A percentile compares a stretch with the other conserved stretches of the same genome.
Evolutionary conservation across 1,284 basidiomycete species (phyloP).

Genomic region (Tetrapyrgos nigripes): DNA sequence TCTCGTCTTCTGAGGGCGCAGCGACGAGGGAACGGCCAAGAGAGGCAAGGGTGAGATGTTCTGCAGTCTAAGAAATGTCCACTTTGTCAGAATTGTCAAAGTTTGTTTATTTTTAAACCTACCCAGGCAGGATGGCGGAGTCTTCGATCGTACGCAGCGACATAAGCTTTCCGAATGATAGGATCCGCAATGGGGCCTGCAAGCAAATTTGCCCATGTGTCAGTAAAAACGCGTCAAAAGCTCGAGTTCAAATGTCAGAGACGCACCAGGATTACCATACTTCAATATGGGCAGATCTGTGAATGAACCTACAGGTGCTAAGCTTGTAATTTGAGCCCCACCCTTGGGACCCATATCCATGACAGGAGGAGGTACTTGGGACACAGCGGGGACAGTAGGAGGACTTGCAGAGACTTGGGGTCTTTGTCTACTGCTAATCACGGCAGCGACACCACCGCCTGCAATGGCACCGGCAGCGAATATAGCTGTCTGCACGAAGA

Average conservation of each 20-base stretch:
- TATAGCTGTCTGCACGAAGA: constrained; percentile 65
- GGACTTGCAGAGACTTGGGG: constrained; percentile 19
- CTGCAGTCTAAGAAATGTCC: constrained; percentile 73
- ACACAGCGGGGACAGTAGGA: constrained; percentile 18
- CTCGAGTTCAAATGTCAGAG: not conserved
- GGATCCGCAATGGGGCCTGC: constrained; percentile 86
- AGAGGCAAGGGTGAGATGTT: constrained; percentile 85
- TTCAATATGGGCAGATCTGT: constrained; percentile 55
- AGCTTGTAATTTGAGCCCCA: constrained; percentile 34
- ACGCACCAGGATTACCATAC: constrained; percentile 78
- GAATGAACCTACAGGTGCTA: constrained; percentile 28
- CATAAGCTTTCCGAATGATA: constrained; percentile 83
- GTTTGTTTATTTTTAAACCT: no score
- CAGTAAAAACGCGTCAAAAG: not conserved
- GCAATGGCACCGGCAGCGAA: constrained; percentile 76
- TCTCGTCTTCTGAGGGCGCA: constrained; percentile 39
- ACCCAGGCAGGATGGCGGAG: constrained; percentile 95
- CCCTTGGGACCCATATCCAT: constrained; percentile 45
- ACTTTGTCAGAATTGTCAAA: not conserved
- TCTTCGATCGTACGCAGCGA: constrained; percentile 90
- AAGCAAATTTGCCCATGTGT: constrained; percentile 16
- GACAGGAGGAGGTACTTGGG: constrained; percentile 30
- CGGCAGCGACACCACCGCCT: constrained; percentile 69
- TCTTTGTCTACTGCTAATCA: constrained; percentile 42
- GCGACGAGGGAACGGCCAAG: constrained; percentile 57